Evolutionary conservation across 1,284 basidiomycete species (phyloP).

Genomic region (Puccinia sorghi): DNA sequence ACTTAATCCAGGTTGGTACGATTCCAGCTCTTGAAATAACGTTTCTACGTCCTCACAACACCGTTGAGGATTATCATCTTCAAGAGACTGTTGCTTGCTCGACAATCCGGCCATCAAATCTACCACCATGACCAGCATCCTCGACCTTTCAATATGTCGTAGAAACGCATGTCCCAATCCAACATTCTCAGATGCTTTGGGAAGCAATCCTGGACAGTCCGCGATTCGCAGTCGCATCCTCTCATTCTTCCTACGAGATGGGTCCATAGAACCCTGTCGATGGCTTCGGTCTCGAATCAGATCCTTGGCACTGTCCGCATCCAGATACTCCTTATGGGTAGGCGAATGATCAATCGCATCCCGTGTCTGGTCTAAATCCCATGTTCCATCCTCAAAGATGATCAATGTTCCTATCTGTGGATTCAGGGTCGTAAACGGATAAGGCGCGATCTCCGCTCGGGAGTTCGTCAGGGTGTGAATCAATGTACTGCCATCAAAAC

Average conservation of each 20-base stretch:
- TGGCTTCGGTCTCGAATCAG: constrained; percentile 25
- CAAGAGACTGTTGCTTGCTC: not conserved
- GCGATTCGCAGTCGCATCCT: constrained; percentile 85
- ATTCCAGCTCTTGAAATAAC: constrained; percentile 61
- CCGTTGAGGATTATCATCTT: constrained; percentile 68
- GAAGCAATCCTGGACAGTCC: constrained; percentile 94
- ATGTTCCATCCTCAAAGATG: constrained; percentile 76
- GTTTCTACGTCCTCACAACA: constrained; percentile 73
- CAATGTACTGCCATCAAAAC: constrained; percentile 66
- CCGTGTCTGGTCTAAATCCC: constrained; percentile 57
- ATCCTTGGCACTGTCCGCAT: constrained; percentile 63
- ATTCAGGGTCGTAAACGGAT: constrained; percentile 92
- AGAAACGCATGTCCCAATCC: constrained; percentile 93
- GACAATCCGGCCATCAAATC: constrained; percentile 69
- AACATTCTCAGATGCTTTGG: constrained; percentile 78
- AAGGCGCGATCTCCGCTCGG: constrained; percentile 82
- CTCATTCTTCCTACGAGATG: constrained; percentile 61
- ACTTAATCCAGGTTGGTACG: constrained; percentile 49
- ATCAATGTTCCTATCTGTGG: constrained; percentile 88
- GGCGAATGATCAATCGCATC: constrained; percentile 51
- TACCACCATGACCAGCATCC: constrained; percentile 86
- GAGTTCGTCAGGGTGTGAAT: constrained; percentile 85
- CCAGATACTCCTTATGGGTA: constrained; percentile 43
- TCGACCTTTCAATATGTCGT: constrained; percentile 86
- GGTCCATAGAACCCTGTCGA: constrained; percentile 41